A percentile compares a stretch with the other conserved stretches of the same genome.
Evolutionary conservation across 192 early-diverging fungal species (phyloP).

Genomic region (Backusella macrospora): DNA sequence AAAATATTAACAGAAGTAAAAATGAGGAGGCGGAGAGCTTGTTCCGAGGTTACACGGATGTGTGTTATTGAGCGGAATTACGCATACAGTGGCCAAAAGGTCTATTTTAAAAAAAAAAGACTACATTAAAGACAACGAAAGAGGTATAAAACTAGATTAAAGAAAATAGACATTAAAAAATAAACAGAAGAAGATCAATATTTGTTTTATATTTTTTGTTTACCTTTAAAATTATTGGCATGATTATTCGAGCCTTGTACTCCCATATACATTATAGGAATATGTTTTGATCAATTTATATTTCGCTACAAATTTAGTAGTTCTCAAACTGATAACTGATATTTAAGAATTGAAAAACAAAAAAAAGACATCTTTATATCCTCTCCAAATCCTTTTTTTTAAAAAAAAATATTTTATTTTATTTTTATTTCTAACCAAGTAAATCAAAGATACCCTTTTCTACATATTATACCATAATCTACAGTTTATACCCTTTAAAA

Average conservation of each 20-base stretch:
- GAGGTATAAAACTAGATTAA: not conserved
- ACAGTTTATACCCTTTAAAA: conserved; percentile 14
- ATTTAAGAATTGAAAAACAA: too few species aligned
- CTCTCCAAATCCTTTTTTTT: conserved; percentile 10
- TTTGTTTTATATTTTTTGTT: not conserved
- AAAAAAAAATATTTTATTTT: not conserved
- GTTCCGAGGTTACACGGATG: not conserved
- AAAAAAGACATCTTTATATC: not conserved
- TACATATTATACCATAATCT: not conserved
- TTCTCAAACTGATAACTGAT: not conserved
- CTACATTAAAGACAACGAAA: conserved; percentile 7
- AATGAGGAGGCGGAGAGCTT: conserved; percentile 5
- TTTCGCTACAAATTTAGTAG: conserved; percentile 12
- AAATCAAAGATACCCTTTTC: not conserved
- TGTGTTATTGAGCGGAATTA: conserved; percentile 3
- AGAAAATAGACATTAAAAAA: not conserved
- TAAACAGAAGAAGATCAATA: conserved; percentile 6
- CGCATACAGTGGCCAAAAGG: not conserved
- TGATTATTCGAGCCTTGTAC: conserved; percentile 5
- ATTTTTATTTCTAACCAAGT: not conserved
- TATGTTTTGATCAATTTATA: conserved; percentile 1
- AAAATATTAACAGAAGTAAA: not conserved
- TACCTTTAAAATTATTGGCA: not conserved
- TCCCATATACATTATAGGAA: conserved; percentile 9
- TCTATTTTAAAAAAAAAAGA: not conserved